Base-by-base conservation (phyloP, 1,139 yeast genomes). In the Debaryomycetaceae sp. region DNA sequence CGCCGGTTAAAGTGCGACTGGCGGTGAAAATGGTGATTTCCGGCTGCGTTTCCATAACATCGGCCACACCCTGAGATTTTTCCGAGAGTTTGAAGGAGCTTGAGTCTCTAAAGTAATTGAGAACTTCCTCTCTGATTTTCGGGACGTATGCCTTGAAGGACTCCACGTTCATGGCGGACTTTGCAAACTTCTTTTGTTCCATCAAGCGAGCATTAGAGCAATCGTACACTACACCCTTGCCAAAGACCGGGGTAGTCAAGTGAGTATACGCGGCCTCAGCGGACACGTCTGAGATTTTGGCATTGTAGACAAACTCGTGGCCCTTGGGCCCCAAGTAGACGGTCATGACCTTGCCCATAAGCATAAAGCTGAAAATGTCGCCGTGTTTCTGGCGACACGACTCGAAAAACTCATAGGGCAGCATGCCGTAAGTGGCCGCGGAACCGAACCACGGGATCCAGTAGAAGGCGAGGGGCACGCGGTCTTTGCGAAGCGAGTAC, bases 161-260 rank as follows among this genome's bases (percentile, higher is more conserved):
- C 28, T 85, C 96, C 39, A 73, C 72, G 25, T 95, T 80, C 43
- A 90, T 69, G 13, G 96, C 94, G 35, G 73, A 70, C 60, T 90
- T 90, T 39, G 92, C 94, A 49, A 90, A 90, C 64, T 86, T 90
- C 74, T 92, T 90, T 58, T 90, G 98, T 55, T 90, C 98, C 98
- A 90, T 92, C 45, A 90, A 71, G 43, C 86, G 76, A 47, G 76
- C 62, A 61, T 92, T 92, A 37, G 98, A 86, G 58, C 97, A 90
- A 58, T 90, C 98, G 53, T 90, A 90, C 34, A 90, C 80, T 32
- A 90, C 98, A 41, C 97, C 98, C 51, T 86, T 76, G 43, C 98
- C 98, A 46, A 90, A 90, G 16, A 86, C 96, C 13, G 98, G 98
- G 10, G 97, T 90, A 20, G 98, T 90, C 56, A 90, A 69, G 53